These are phyloP conservation scores for Moricandia moricandioides DNA, from an alignment of 345 rosid species.

Conservation along the genomic window DNA sequence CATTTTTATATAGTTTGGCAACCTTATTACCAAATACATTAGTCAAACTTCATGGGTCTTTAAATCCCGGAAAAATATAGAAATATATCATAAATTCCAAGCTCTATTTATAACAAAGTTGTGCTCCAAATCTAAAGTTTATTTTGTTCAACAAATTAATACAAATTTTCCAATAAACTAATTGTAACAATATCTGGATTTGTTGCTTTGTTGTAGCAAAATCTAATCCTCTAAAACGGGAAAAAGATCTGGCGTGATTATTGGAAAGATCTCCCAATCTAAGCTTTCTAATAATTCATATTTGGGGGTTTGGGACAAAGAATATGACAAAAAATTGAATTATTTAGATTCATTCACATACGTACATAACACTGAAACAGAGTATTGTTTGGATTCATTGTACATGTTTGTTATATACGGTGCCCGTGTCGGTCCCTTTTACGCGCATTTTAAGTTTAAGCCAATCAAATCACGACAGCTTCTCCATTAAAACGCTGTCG, in stretches of 20 bases:
- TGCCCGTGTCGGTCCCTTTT: constrained; percentile 19
- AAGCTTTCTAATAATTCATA: neutral
- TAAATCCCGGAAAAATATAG: too few relatives aligned
- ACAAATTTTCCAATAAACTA: neutral
- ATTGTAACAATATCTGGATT: neutral
- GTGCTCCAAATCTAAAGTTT: too few relatives aligned
- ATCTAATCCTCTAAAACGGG: neutral
- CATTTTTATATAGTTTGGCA: too few relatives aligned
- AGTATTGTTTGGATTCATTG: too few relatives aligned
- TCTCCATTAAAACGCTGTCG: neutral
- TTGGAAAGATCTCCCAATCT: neutral
- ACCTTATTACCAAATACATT: too few relatives aligned
- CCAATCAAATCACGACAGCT: constrained; percentile 1
- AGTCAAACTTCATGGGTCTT: too few relatives aligned
- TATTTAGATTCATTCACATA: neutral
- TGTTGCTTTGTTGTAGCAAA: neutral
- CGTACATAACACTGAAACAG: too few relatives aligned
- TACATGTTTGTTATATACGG: neutral
- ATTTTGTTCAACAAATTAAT: neutral
- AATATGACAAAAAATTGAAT: neutral
- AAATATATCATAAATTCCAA: too few relatives aligned
- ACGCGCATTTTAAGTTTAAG: neutral
- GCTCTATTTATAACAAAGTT: too few relatives aligned
- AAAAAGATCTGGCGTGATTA: neutral
- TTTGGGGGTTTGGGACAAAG: neutral